Percentiles rank a stretch among this genome's conserved stretches.
phyloP scores from a whole-genome alignment of 2,329 filamentous ascomycete species.

The Penicillium sp. region DNA sequence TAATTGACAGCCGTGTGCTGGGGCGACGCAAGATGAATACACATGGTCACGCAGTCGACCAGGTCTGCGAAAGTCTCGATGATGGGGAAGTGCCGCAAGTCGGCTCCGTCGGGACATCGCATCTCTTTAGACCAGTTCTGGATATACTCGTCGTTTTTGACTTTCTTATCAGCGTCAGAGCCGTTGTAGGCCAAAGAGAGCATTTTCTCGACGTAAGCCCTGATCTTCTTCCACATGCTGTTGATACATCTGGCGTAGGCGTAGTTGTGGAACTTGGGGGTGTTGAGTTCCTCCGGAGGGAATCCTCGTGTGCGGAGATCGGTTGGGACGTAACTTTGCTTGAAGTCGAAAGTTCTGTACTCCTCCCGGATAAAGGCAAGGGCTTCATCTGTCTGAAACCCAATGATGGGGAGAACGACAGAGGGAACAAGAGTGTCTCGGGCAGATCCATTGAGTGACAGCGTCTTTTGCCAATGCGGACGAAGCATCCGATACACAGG shows the following conservation, averaged over 20 bases:
- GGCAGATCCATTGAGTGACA: constrained; percentile 5
- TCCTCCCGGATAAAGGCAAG: constrained; percentile 5
- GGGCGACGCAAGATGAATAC: constrained; percentile 10
- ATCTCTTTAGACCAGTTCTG: constrained; percentile 6
- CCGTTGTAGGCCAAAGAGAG: constrained; percentile 3
- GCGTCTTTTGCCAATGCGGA: constrained; percentile 10
- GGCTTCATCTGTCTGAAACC: constrained; percentile 2
- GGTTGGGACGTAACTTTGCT: constrained; percentile 7
- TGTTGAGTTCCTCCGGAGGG: constrained; percentile 8
- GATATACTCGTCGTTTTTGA: constrained; percentile 4
- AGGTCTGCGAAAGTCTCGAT: constrained; percentile 5
- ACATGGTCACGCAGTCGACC: constrained; percentile 10
- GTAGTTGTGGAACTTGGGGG: constrained; percentile 9
- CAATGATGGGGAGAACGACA: constrained; percentile 3
- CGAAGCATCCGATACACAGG: constrained; percentile 5
- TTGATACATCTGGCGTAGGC: constrained; percentile 9
- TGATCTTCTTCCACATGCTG: constrained; percentile 11
- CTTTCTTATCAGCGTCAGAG: constrained; percentile 1
- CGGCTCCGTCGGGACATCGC: constrained; percentile 1
- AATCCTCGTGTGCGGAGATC: constrained; percentile 7
- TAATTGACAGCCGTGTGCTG: constrained; percentile 11
- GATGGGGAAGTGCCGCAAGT: constrained; percentile 1
- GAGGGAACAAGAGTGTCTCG: constrained; percentile 3
- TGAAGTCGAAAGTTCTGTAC: constrained; percentile 5
- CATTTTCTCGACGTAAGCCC: constrained; percentile 5